These are phyloP conservation scores for Cicer bijugum DNA, from an alignment of 306 rosid genomes.

Conservation along the genomic window DNA sequence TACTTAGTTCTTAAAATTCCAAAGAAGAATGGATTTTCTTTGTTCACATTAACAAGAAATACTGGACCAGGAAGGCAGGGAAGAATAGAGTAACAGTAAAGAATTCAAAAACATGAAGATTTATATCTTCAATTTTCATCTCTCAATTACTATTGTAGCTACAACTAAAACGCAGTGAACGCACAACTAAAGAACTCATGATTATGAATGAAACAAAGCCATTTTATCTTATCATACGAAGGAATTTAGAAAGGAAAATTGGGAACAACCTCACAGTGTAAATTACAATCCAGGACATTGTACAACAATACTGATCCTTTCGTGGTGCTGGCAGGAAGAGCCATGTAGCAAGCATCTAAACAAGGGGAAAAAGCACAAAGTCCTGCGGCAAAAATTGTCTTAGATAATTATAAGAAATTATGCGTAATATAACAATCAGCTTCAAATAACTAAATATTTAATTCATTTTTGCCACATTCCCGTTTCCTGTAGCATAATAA, in stretches of 20 bases:
- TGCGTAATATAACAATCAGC: not conserved
- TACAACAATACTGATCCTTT: constrained; percentile 86
- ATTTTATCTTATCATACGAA: constrained; percentile 22
- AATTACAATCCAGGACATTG: constrained; percentile 79
- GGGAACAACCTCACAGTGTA: constrained; percentile 88
- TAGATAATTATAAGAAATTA: constrained; percentile 18
- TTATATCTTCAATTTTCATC: constrained; percentile 29
- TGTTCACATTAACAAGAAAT: constrained; percentile 24
- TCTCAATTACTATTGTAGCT: constrained; percentile 29
- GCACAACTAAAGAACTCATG: constrained; percentile 28
- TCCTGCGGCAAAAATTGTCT: constrained; percentile 55
- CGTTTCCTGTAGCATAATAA: constrained; percentile 11
- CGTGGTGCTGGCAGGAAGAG: constrained; percentile 86
- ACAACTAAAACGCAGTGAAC: constrained; percentile 8
- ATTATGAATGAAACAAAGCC: constrained; percentile 22
- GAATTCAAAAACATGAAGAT: not conserved
- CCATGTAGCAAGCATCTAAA: constrained; percentile 84
- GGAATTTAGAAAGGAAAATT: constrained; percentile 34
- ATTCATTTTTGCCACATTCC: not conserved
- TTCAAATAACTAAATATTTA: constrained; percentile 24
- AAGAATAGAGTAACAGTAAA: not conserved
- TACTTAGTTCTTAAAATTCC: constrained; percentile 29
- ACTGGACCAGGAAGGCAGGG: constrained; percentile 19
- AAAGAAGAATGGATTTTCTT: not conserved
- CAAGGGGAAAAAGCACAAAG: constrained; percentile 85